Conservation (phyloP, 306 rosid species). For the Trifolium pratense region DNA sequence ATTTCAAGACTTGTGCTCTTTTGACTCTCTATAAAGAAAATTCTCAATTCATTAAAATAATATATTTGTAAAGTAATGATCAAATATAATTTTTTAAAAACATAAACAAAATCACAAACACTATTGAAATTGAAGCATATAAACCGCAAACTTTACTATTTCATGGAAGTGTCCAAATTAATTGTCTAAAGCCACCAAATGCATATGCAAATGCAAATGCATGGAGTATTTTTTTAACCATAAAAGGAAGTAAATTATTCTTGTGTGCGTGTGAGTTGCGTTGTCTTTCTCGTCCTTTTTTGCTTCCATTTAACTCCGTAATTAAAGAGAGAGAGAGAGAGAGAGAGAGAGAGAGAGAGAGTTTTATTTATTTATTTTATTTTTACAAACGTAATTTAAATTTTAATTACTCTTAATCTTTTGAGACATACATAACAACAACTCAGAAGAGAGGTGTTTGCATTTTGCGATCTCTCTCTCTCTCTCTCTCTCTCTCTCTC, state of each 20-base stretch:
- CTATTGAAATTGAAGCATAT: too few relatives aligned
- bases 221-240: too few relatives aligned
- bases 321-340: conserved; percentile 39
- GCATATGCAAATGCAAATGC: too few relatives aligned
- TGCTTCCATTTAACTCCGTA: conserved; percentile 44
- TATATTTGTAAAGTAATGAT: too few relatives aligned
- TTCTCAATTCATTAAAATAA: too few relatives aligned
- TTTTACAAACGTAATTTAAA: conserved; percentile 9
- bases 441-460: conserved; percentile 39
- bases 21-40: too few relatives aligned
- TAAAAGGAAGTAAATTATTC: neutral
- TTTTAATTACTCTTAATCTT: neutral
- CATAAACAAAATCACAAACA: too few relatives aligned
- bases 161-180: too few relatives aligned
- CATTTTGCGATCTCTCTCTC: conserved; percentile 12
- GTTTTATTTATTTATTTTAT: neutral
- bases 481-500: conserved; percentile 18
- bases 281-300: conserved; percentile 58
- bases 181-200: too few relatives aligned
- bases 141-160: too few relatives aligned
- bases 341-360: neutral
- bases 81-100: too few relatives aligned
- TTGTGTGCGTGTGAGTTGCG: conserved; percentile 62
- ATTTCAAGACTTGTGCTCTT: too few relatives aligned
- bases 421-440: conserved; percentile 29